A percentile compares a stretch with the other conserved stretches of the same genome.
Conservation (phyloP, 177 flowering plant species). For the Vitis hybrid region DNA sequence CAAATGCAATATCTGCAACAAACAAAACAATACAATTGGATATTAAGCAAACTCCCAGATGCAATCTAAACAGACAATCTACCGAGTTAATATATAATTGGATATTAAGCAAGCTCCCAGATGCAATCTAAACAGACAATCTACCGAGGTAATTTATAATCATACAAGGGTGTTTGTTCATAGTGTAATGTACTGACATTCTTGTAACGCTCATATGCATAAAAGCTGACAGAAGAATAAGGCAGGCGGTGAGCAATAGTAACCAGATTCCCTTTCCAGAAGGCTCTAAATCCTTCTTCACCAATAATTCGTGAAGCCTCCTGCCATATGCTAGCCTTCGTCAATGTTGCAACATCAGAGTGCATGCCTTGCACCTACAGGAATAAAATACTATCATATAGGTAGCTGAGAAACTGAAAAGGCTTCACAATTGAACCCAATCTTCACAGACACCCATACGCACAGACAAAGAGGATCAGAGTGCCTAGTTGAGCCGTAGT, state of each 20-base stretch:
- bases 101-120: background rate
- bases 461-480: too few relatives aligned
- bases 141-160: background rate
- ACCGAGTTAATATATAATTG: background rate
- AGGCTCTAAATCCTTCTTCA: constrained; percentile 73
- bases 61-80: background rate
- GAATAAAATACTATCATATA: constrained; percentile 4
- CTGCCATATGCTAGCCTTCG: constrained; percentile 59
- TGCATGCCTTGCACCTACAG: constrained; percentile 78
- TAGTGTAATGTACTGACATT: constrained; percentile 36
- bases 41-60: background rate
- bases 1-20: constrained; percentile 39
- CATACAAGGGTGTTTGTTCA: background rate
- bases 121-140: background rate
- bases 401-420: background rate
- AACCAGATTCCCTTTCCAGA: constrained; percentile 80
- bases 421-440: too few relatives aligned
- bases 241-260: constrained; percentile 71
- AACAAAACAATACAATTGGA: background rate
- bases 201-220: constrained; percentile 64
- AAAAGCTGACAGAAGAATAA: constrained; percentile 66
- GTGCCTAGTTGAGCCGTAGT: too few relatives aligned
- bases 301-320: constrained; percentile 61
- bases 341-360: constrained; percentile 48
- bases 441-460: too few relatives aligned